Base-by-base conservation (phyloP, 768 basidiomycete species). In the Sporobolomyces roseus region DNA sequence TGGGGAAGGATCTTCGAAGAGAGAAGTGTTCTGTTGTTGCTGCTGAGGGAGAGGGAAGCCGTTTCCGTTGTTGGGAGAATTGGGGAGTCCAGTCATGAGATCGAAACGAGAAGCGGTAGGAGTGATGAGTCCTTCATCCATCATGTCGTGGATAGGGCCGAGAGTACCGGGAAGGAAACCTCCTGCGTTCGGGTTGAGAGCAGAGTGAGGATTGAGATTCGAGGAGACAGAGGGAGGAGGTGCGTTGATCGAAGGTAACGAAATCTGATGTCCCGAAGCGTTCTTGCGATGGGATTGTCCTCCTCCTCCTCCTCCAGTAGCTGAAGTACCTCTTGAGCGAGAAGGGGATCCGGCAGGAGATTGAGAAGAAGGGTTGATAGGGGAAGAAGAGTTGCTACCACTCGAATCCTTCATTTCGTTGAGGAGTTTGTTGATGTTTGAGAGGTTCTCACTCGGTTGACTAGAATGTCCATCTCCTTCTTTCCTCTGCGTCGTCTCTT, bases 11-110 rank as follows among this genome's bases (percentile, higher is more conserved):
- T 36, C 38, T 29, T 41, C 63, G 63, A 36, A 45, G 82, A 17
- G 84, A 82, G 30, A 82, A 29, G 56, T 58, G 56, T 58, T 58
- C 32, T 52, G 51, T 56, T 82, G 63, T 80, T 79, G 73, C 80
- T 80, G 63, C 7, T n/a, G n/a, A n/a, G n/a, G n/a, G n/a, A n/a
- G n/a, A n/a, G 36, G 38, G 50, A n/a, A 91, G 91, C 16, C 91
- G 90, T 45, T 93, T 85, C 77, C 93, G 91, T 45, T 91, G 91
- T 70, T 87, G 84, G 21, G 89, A 23, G 65, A 63, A 46, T 43
- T 51, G 16, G 70, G 70, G 25, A 63, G 38, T 25, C 72, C 71
- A 4, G 69, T 66, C 72, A 70, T 71, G 65, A 73, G 65, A 66
- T 70, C 73, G 61, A 76, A 76, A 7, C 58, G 53, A 0, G 71